Conservation (phyloP, 2,329 filamentous ascomycete species). For the Penicillium sp. region DNA sequence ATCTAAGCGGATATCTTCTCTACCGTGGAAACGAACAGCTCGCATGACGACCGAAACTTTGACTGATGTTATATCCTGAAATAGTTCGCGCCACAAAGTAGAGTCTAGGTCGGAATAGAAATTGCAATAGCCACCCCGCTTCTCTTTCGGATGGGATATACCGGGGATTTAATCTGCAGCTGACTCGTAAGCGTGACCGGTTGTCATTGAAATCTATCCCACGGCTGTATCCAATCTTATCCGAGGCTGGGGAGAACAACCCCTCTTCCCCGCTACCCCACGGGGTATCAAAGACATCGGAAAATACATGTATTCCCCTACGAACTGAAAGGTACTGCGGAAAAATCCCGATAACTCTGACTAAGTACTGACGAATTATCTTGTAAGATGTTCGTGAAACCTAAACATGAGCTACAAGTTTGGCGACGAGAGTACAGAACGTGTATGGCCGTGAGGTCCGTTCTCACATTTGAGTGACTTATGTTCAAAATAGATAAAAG, state of each 20-base stretch:
- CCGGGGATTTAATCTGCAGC: not conserved
- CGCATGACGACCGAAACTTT: conserved; percentile 28
- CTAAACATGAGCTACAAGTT: not conserved
- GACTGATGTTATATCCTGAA: not conserved
- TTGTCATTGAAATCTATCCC: not conserved
- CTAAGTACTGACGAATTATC: not conserved
- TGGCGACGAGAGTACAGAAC: not conserved
- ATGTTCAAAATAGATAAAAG: too few relatives aligned
- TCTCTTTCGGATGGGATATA: not conserved
- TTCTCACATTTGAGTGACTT: too few relatives aligned
- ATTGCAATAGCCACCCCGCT: not conserved
- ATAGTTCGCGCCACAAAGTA: not conserved
- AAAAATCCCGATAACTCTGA: not conserved
- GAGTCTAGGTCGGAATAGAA: not conserved
- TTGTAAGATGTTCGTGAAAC: not conserved
- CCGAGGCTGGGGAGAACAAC: conserved; percentile 4
- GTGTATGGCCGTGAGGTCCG: not conserved
- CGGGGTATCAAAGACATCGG: not conserved
- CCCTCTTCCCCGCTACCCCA: conserved; percentile 4
- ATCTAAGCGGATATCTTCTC: conserved; percentile 40
- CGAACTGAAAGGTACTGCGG: conserved; percentile 1
- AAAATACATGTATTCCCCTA: not conserved
- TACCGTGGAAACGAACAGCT: conserved; percentile 42
- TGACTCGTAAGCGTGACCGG: not conserved
- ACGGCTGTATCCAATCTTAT: not conserved